Evolutionary conservation across 148 eudicot genomes (phyloP), one percentile per base, ranked within the genome.

Genomic region (Silene latifolia): DNA sequence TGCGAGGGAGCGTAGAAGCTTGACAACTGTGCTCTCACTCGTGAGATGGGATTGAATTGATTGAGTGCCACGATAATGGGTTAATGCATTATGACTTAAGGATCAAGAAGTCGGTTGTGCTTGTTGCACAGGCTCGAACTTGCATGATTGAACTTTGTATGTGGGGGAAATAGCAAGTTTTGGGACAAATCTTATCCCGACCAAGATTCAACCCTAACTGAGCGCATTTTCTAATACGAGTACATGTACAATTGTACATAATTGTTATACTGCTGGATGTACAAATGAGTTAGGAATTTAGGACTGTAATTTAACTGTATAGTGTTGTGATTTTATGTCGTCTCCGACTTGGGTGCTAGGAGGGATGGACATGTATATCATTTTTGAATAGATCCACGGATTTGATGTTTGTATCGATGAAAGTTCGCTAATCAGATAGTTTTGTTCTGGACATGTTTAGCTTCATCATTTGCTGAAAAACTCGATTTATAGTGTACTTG

Each of bases 11-110:
- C 25, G 60, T 67, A 24, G 48, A 68, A 76, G 71, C 82, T 80
- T 46, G 78, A 66, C 78, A 79, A 54, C 74, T 60, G 88, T 60
- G 88, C 87, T 83, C 82, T 85, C 82, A 81, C 67, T 35, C 56
- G 74, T 59, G 57, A n/a, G 60, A 53, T 65, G 48, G 29, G 53
- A 27, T 9, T 23, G 29, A 42, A 20, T 64, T 21, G 24, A 8
- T 9, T 23, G 72, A 76, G 72, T 14, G 13, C 72, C 44, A 35
- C 5, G 48, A 51, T 64, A 8, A 32, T 29, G 48, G 12, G 0
- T 18, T 46, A 18, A 13, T 35, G 42, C 42, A 35, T 35, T 35
- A 1, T 13, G 56, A 4, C 56, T 47, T 47, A 32, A 69, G 57
- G 47, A 32, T 15, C 47, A 17, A 17, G 4, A 65, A 65, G 47